Percentiles rank a stretch among this genome's conserved stretches.
These are phyloP conservation scores for Vanrija sp. DNA, from an alignment of 1,284 basidiomycete species.

Conservation along the genomic window DNA sequence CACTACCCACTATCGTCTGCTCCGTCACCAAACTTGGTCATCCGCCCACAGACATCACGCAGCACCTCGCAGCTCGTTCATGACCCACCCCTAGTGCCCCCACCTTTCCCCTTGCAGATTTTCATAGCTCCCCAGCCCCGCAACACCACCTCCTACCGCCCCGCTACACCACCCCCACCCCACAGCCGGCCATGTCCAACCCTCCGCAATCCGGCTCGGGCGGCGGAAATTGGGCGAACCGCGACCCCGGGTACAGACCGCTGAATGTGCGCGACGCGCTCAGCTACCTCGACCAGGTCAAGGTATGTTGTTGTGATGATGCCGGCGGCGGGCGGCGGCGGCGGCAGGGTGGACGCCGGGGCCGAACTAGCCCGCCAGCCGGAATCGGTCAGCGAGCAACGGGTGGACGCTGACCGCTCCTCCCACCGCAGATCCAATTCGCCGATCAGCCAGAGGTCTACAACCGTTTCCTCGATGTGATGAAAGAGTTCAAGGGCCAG, in stretches of 20 bases:
- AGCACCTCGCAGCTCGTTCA: too few species aligned
- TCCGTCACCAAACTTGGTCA: too few species aligned
- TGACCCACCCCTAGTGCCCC: too few species aligned
- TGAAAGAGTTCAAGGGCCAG: constrained; percentile 98
- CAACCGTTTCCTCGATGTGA: constrained; percentile 96
- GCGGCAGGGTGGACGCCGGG: constrained; percentile 4
- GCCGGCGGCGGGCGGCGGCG: neutral
- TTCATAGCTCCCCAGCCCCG: too few species aligned
- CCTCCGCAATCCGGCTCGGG: constrained; percentile 14
- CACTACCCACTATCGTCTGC: too few species aligned
- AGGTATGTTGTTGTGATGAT: constrained; percentile 51
- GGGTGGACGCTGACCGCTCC: neutral
- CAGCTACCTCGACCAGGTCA: constrained; percentile 94
- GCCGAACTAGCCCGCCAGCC: neutral
- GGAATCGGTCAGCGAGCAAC: too few species aligned
- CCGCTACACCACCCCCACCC: too few species aligned
- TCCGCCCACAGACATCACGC: too few species aligned
- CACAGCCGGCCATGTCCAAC: constrained; percentile 12
- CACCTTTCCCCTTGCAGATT: too few species aligned
- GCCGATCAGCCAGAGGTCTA: constrained; percentile 90
- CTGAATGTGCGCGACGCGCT: constrained; percentile 72
- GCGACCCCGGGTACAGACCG: constrained; percentile 36
- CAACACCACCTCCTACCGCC: too few species aligned
- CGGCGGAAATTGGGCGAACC: constrained; percentile 9
- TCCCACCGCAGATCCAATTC: constrained; percentile 62